Evolutionary conservation across 805 yeast species (phyloP), one percentile per base, ranked within the genome.

Genomic region (Suhomyces sp.): DNA sequence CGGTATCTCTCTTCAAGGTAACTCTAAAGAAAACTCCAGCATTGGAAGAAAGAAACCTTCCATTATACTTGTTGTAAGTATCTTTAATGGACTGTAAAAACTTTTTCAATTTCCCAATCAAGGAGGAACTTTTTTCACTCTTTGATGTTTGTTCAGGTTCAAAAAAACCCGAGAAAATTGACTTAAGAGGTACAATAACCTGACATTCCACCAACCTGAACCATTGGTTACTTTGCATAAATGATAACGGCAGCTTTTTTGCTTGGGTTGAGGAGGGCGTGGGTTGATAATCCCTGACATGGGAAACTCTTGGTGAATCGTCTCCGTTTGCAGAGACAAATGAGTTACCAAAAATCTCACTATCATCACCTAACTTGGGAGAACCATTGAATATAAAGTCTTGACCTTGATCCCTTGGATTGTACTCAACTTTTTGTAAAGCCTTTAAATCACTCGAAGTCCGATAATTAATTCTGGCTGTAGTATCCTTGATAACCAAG

Each of bases 1-100:
- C 78, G 1, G 87, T 74, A 44, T 81, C 87, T 47, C 76, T 60
- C 34, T 63, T 57, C 19, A 70, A 38, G 0, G 75, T 60, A 2
- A 53, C 55, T 20, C 71, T 47, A 46, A 75, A 65, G 12, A 63
- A 43, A 2, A 49, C 34, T 4, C 77, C 77, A 1, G 59, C 13
- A 7, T 46, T 42, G 0, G 72, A 54, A 7, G 56, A 39, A 26
- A 65, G 48, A 34, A 70, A 62, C 22, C 40, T 50, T 2, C 46
- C 40, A 20, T 47, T 43, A 33, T 53, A 53, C n/a, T 32, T 34
- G 10, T 36, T 30, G 27, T 44, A 48, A 8, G 38, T 16, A 4
- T 20, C 17, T n/a, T 25, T 19, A 11, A 33, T 15, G 6, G 23
- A 5, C n/a, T 9, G 17, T 4, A 9, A 9, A n/a, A 15, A 14